Conservation (phyloP, 306 rosid genomes). For the Carpinus viminea region DNA sequence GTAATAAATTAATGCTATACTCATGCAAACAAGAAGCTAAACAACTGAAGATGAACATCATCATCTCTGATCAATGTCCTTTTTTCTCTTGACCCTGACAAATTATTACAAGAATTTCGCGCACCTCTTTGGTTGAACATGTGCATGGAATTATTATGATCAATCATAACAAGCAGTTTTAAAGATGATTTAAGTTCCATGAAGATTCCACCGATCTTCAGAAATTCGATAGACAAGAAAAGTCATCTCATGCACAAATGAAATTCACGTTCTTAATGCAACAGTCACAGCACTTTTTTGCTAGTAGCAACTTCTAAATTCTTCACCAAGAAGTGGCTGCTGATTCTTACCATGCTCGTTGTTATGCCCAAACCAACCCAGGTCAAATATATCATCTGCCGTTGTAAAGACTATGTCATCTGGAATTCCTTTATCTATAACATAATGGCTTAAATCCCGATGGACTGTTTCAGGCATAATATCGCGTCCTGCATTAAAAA, state of each 20-base stretch:
- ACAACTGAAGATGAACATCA: no score
- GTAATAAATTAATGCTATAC: no score
- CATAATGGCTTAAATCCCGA: constrained; percentile 23
- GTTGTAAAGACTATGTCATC: constrained; percentile 27
- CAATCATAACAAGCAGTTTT: constrained; percentile 1
- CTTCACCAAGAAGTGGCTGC: constrained; percentile 41
- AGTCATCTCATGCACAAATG: constrained; percentile 43
- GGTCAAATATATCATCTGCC: constrained; percentile 55
- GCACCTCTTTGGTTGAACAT: not conserved
- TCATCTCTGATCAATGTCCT: no score
- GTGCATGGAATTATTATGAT: not conserved
- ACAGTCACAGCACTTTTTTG: constrained; percentile 26
- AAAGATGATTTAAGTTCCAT: not conserved
- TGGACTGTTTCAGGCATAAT: constrained; percentile 39
- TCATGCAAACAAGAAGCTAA: no score
- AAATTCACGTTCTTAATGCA: constrained; percentile 28
- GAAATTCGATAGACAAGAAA: constrained; percentile 35
- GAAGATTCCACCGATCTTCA: not conserved
- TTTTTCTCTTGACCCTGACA: no score
- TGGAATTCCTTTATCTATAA: not conserved
- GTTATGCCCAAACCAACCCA: constrained; percentile 48
- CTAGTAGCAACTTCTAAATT: constrained; percentile 29
- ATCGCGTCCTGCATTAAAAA: constrained; percentile 35
- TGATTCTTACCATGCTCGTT: constrained; percentile 32
- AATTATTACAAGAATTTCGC: not conserved